phyloP scores from a whole-genome alignment of 2,329 filamentous ascomycete species.

The Penicillium sp. region DNA sequence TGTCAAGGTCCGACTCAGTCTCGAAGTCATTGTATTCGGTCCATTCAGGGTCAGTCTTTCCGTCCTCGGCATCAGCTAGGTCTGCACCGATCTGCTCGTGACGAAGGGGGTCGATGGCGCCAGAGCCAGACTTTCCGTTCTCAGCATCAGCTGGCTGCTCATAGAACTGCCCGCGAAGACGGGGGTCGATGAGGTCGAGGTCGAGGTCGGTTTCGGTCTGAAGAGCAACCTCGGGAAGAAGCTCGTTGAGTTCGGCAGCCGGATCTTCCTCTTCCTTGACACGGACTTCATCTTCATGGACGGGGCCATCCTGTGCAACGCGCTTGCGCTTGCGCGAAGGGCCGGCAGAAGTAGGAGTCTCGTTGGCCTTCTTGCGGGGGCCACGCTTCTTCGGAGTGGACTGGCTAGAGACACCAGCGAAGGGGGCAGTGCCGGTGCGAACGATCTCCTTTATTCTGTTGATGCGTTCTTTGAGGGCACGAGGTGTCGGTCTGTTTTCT shows the following conservation, averaged over 20 bases:
- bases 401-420: background rate
- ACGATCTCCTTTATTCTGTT: background rate
- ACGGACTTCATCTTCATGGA: background rate
- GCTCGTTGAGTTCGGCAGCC: background rate
- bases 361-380: background rate
- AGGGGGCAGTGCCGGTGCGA: background rate
- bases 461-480: background rate
- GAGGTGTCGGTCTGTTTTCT: background rate
- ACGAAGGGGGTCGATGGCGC: background rate
- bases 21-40: background rate
- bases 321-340: background rate
- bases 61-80: background rate
- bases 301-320: no score
- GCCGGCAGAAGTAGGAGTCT: background rate
- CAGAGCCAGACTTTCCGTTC: background rate
- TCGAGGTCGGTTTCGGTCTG: background rate
- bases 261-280: background rate
- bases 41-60: background rate
- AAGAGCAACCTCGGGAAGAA: background rate
- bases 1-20: background rate
- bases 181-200: accelerated
- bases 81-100: no score
- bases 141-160: background rate
- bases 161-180: background rate
- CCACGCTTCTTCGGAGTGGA: background rate